Conservation (phyloP, 73 alveolate genomes). For the Durusdinium trenchii region DNA sequence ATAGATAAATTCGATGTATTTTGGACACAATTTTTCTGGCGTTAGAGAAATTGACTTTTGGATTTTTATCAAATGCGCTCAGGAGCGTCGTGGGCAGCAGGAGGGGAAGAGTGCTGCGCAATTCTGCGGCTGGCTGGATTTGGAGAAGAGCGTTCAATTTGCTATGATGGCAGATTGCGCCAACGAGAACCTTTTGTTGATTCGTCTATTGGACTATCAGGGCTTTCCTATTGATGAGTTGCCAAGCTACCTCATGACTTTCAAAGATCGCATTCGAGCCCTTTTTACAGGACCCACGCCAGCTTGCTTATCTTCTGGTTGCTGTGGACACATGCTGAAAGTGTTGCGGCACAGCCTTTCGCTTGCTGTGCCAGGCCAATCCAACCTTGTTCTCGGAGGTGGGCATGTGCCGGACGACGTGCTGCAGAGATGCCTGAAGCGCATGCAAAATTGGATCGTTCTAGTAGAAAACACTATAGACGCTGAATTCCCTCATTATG, state of each 20-base stretch:
- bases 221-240: slow-evolving; percentile 53
- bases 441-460: slow-evolving; percentile 26
- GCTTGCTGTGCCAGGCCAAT: background rate
- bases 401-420: background rate
- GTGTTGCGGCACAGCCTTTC: background rate
- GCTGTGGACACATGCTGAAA: background rate
- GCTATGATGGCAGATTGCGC: slow-evolving; percentile 46
- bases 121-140: background rate
- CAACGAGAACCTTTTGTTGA: slow-evolving; percentile 12
- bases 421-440: background rate
- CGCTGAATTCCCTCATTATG: slow-evolving; percentile 41
- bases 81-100: background rate
- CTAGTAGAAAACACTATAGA: background rate
- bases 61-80: no score
- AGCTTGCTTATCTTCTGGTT: background rate
- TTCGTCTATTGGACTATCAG: slow-evolving; percentile 18
- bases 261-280: background rate
- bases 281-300: background rate
- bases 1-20: no score
- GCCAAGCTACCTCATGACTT: background rate
- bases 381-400: background rate
- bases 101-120: background rate
- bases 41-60: no score
- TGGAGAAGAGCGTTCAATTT: background rate
- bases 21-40: no score